Percentiles rank a stretch among this genome's conserved stretches.
Conservation (phyloP, 2,329 filamentous ascomycete genomes). For the Pseudocercospora fuligena region DNA sequence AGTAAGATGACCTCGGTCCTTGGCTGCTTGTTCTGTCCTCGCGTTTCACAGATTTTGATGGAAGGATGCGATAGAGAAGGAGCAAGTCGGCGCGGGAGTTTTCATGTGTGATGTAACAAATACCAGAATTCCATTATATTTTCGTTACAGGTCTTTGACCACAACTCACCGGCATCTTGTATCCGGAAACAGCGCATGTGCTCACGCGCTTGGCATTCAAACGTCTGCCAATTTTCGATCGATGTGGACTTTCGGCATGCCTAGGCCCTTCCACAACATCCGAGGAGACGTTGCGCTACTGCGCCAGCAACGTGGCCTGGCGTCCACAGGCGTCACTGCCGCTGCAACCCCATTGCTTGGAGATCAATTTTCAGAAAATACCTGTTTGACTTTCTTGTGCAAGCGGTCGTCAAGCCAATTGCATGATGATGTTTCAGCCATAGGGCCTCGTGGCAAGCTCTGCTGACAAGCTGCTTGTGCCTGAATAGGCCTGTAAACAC, state of each 20-base stretch:
- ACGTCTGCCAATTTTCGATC: constrained; percentile 4
- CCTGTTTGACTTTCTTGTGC: neutral
- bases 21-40: neutral
- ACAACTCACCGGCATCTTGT: neutral
- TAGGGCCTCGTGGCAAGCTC: neutral
- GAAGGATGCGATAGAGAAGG: neutral
- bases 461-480: constrained; percentile 1
- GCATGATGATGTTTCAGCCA: neutral
- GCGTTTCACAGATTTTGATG: neutral
- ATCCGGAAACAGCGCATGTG: neutral
- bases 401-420: constrained; percentile 2
- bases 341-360: neutral
- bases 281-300: neutral
- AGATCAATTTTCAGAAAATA: neutral
- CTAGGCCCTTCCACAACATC: neutral
- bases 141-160: neutral
- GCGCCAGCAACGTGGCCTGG: neutral
- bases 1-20: constrained; percentile 14
- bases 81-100: neutral
- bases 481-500: neutral
- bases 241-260: neutral
- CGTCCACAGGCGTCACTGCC: constrained; percentile 6
- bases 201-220: neutral
- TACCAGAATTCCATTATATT: constrained; percentile 3
- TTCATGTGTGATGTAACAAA: constrained; percentile 8